Evolutionary conservation across 495 filamentous ascomycete species (phyloP).

Genomic region (Podospora sp.): DNA sequence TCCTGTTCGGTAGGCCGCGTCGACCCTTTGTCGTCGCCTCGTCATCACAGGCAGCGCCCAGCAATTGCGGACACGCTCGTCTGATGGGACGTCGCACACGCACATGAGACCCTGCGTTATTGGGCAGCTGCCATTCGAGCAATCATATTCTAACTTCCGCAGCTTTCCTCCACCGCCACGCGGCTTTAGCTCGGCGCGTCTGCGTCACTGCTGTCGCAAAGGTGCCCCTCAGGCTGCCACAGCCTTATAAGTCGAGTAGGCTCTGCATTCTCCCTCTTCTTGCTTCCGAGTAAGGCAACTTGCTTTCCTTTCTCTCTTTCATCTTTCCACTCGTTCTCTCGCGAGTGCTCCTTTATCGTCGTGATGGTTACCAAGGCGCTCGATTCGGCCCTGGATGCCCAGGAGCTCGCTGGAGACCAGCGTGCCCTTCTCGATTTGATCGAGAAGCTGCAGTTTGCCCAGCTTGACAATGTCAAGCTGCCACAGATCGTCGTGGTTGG

Average conservation of each 20-base stretch:
- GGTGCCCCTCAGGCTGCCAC: background rate
- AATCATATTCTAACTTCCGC: background rate
- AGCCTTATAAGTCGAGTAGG: slow-evolving; percentile 3
- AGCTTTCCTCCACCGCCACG: slow-evolving; percentile 8
- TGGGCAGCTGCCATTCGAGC: background rate
- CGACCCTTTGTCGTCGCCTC: background rate
- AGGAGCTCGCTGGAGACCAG: slow-evolving; percentile 41
- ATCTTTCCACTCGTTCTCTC: background rate
- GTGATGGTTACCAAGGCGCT: slow-evolving; percentile 28
- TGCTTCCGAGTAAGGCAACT: background rate
- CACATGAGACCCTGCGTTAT: background rate
- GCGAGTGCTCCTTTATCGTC: background rate
- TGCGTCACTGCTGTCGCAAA: background rate
- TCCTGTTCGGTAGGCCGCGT: background rate
- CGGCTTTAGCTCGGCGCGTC: slow-evolving; percentile 2
- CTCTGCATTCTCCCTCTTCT: background rate
- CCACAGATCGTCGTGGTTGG: slow-evolving; percentile 78
- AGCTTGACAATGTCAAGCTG: slow-evolving; percentile 50
- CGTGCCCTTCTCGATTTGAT: slow-evolving; percentile 42
- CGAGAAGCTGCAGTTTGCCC: slow-evolving; percentile 45
- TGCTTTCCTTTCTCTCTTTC: background rate
- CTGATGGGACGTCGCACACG: background rate
- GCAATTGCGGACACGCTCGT: background rate
- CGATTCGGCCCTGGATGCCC: slow-evolving; percentile 39
- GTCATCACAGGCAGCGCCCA: background rate